Evolutionary conservation across 768 basidiomycete genomes (phyloP), one percentile per base, ranked within the genome.

Genomic region (Tricholomella constricta): DNA sequence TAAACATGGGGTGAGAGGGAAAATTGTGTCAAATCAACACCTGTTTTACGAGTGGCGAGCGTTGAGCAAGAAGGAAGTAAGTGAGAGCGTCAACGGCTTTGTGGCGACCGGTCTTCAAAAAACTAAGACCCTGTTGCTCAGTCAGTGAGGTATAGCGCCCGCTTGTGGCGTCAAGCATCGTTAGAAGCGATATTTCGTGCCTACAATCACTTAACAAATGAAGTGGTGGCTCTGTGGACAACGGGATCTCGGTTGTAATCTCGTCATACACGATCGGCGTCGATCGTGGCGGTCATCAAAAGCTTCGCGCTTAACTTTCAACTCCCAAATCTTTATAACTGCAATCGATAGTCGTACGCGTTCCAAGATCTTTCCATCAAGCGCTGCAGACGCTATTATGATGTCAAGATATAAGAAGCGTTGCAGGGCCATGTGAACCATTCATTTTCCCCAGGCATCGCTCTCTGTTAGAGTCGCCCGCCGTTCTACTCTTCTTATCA

Each of bases 231-330:
- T 27, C 15, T 15, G 29, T 37, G 35, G 42, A 31, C 25, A 51
- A n/a, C 36, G 31, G 36, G 51, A 60, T 60, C 51, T 63, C 57
- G 61, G 51, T 59, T 59, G 50, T 44, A 52, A 36, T 42, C 34
- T 43, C 54, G 47, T 49, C 45, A 40, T 43, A 17, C 35, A 51
- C 53, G 61, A 64, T 61, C 58, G 37, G 47, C 40, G 58, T 56
- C 57, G 59, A 65, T 64, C 61, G 46, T 52, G 52, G 43, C 56
- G 55, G 52, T 62, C 48, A 63, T 65, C 60, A 63, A 66, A 62
- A 61, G 59, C 43, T 62, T 66, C 60, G 57, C 64, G 59, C 61
- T 61, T 61, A 64, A 50, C 32, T 23, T 29, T 3, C 26, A n/a
- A 2, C 27, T 27, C 26, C 25, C 42, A 43, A 26, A 43, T 17